Base-by-base conservation (phyloP, 257 asterid species). In the Echium plantagineum region DNA sequence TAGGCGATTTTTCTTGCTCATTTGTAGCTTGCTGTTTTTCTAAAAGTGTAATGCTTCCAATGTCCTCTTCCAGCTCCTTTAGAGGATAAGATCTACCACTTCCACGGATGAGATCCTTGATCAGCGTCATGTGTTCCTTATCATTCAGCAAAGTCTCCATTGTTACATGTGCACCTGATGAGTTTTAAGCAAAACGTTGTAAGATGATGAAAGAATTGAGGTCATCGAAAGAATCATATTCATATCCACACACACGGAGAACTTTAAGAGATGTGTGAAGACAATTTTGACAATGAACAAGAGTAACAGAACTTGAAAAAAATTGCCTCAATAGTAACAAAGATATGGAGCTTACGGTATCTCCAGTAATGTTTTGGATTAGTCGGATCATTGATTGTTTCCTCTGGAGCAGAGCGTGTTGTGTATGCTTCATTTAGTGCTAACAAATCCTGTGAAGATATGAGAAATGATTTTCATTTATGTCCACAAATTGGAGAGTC, bases 321-420 rank as follows among this genome's bases (percentile, higher is more conserved):
- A 21, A 22, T 28, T 28, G 32, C 32, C 32, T 28, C 32, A 28
- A 24, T 28, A 28, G 32, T 28, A 28, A 28, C 38, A 28, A 32
- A 26, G 74, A 60, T 61, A 12, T 24, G 62, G 72, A 30, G 77
- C 87, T 22, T 78, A 91, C 98, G 81, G 52, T 73, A 91, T 63
- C 95, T 83, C 97, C 98, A 91, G 67, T 93, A 91, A 72, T 91
- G 98, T 69, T 84, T 91, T 15, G 97, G 97, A 67, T 91, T 91
- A 20, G 98, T 88, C 32, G 98, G 97, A 75, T 91, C 94, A 51
- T 91, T 91, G 70, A 91, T 88, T 3, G 98, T 91, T 82, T 91
- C 98, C 80, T 91, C 97, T 9, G 61, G 66, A 58, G 97, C 97
- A 58, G 94, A 94, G 49, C 94, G 95, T 20, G 83, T 67, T 5